Evolutionary conservation across 371 early-diverging fungal species (phyloP), one percentile per base, ranked within the genome.

Genomic region (Globomyces sp.): DNA sequence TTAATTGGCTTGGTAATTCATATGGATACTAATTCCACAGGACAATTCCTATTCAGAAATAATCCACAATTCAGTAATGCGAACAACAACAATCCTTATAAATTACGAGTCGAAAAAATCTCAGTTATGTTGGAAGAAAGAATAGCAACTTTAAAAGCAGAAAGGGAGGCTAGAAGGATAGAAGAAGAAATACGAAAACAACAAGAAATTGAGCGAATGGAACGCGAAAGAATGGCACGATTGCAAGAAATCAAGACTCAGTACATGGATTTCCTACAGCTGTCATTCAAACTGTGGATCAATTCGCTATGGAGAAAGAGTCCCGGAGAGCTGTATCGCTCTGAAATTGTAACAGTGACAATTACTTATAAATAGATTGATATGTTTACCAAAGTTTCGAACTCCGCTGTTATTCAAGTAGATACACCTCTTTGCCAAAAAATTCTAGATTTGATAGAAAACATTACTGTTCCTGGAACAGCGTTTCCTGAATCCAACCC

Each of bases 1-100:
- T 78, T 37, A 80, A 78, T 61, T 83, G 81, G 81, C 71, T 80
- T 2, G 84, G 84, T 83, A 66, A 2, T 37, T 9, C 10, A 11
- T 10, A 6, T n/a, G 8, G 39, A 36, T 24, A 24, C 24, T 24
- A 24, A 24, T 49, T 39, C 34, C 13, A 5, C 4, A 63, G 63
- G 49, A 9, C 63, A 63, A 63, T 40, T 48, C 39, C 24, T 63
- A 37, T 50, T 41, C 41, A n/a, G 63, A 41, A 63, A 63, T 43
- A 52, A 52, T 37, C 51, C 63, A 49, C 11, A 37, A 34, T 49
- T 41, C 24, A 13, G 24, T 24, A 37, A 37, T 8, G 37, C 8
- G 24, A 24, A 24, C 24, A 24, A 24, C 24, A 24, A 24, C 24
- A 39, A 9, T 34, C 9, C 13, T 24, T 63, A 48, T 45, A 13